Percentiles rank a stretch among this genome's conserved stretches.
Evolutionary conservation across 345 rosid genomes (phyloP).

Genomic region (Citrus glauca): DNA sequence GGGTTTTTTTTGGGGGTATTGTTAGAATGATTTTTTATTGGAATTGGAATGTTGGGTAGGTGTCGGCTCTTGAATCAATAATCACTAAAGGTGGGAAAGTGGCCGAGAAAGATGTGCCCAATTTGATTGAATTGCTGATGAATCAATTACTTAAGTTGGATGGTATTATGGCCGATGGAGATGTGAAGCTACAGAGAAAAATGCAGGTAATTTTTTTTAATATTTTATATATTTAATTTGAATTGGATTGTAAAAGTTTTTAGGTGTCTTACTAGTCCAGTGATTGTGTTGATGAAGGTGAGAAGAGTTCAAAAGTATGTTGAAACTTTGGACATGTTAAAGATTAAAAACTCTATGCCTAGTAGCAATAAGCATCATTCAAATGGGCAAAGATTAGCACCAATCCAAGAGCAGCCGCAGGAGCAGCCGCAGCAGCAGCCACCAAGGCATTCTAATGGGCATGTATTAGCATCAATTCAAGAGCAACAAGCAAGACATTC

Average conservation of each 20-base stretch:
- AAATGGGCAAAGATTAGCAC: slow-evolving; percentile 30
- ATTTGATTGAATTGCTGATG: slow-evolving; percentile 78
- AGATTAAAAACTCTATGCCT: slow-evolving; percentile 66
- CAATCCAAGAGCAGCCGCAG: slow-evolving; percentile 22
- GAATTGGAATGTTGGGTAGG: slow-evolving; percentile 40
- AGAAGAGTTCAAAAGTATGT: slow-evolving; percentile 90
- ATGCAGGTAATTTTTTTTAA: slow-evolving; percentile 59
- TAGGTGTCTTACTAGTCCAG: background rate
- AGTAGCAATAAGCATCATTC: slow-evolving; percentile 40
- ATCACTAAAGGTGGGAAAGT: slow-evolving; percentile 74
- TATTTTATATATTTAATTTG: background rate
- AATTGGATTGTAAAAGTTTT: background rate
- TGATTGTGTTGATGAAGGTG: slow-evolving; percentile 45
- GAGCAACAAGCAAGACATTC: slow-evolving; percentile 37
- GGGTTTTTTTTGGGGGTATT: background rate
- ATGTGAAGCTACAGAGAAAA: slow-evolving; percentile 90
- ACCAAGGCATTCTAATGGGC: slow-evolving; percentile 35
- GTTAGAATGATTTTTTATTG: background rate
- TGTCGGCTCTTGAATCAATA: slow-evolving; percentile 69
- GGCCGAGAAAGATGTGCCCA: slow-evolving; percentile 64
- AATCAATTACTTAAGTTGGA: slow-evolving; percentile 87
- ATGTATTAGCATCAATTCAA: slow-evolving; percentile 32
- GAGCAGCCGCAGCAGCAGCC: slow-evolving; percentile 22
- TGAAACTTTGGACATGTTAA: slow-evolving; percentile 78
- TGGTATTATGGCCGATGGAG: slow-evolving; percentile 82